Percentiles rank a stretch among this genome's conserved stretches.
phyloP scores from a whole-genome alignment of 345 rosid species.

The Arabis alpina region DNA sequence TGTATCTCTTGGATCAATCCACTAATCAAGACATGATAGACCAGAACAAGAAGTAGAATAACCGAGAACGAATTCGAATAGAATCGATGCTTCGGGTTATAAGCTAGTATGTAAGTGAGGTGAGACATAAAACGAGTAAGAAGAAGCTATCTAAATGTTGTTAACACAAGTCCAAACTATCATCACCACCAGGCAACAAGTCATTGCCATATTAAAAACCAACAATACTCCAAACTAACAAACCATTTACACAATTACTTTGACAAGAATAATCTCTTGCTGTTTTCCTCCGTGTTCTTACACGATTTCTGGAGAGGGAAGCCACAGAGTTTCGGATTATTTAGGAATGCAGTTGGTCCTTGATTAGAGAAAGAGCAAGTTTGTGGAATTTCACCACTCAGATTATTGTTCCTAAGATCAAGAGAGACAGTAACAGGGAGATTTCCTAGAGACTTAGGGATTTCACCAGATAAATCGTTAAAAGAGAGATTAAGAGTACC shows the following conservation, averaged over 20 bases:
- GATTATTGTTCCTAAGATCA: constrained; percentile 77
- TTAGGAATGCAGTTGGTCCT: constrained; percentile 95
- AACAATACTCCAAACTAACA: background rate
- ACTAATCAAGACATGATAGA: background rate
- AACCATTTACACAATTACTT: too few relatives aligned
- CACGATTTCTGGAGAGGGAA: constrained; percentile 93
- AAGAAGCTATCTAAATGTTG: background rate
- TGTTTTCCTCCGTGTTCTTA: constrained; percentile 41
- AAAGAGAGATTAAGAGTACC: constrained; percentile 80
- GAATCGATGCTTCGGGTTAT: constrained; percentile 1
- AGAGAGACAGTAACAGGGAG: constrained; percentile 84
- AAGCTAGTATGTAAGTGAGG: background rate
- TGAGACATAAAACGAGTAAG: background rate
- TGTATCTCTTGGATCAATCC: background rate
- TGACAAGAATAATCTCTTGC: too few relatives aligned
- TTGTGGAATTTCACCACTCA: constrained; percentile 90
- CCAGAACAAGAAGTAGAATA: background rate
- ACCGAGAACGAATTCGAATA: background rate
- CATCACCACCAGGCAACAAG: background rate
- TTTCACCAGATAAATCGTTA: constrained; percentile 73
- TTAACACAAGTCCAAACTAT: constrained; percentile 10
- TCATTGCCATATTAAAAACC: background rate
- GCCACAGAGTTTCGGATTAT: constrained; percentile 79
- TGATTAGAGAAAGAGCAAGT: constrained; percentile 90
- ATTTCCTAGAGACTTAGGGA: constrained; percentile 78